These are phyloP conservation scores for Pseudogymnoascus sp. DNA, from an alignment of 2,329 filamentous ascomycete species.

Conservation along the genomic window DNA sequence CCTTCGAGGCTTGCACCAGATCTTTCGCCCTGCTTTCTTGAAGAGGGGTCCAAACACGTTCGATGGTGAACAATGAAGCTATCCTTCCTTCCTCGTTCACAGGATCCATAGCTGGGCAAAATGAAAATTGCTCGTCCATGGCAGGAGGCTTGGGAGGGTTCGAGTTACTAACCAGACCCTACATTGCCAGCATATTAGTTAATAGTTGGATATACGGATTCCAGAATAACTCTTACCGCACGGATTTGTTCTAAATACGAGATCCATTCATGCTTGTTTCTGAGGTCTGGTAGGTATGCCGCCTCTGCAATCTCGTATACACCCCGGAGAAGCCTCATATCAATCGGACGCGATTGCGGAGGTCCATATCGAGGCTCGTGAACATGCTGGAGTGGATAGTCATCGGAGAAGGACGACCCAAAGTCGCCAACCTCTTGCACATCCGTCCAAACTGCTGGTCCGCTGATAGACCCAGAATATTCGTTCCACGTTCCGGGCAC, in stretches of 20 bases:
- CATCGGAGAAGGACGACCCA: not conserved
- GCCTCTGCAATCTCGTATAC: not conserved
- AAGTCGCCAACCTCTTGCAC: not conserved
- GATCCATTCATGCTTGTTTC: not conserved
- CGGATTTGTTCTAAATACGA: not conserved
- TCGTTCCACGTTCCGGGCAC: not conserved
- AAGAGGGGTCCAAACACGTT: constrained; percentile 23
- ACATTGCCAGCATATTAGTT: not conserved
- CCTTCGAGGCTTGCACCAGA: constrained; percentile 24
- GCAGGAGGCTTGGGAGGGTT: constrained; percentile 32
- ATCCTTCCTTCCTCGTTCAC: constrained; percentile 26
- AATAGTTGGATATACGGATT: not conserved
- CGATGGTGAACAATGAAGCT: constrained; percentile 20
- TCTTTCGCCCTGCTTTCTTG: constrained; percentile 20
- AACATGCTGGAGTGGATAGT: not conserved
- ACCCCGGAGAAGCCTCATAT: not conserved
- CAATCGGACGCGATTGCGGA: not conserved
- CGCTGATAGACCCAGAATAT: not conserved
- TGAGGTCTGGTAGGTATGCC: not conserved
- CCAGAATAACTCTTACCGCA: not conserved
- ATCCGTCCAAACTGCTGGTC: not conserved
- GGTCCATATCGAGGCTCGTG: too few relatives aligned
- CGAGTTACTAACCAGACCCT: constrained; percentile 32
- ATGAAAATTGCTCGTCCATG: constrained; percentile 23
- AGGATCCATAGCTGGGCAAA: constrained; percentile 28